Evolutionary conservation across 2,329 filamentous ascomycete genomes (phyloP).

Genomic region (Eurotiales sp.): DNA sequence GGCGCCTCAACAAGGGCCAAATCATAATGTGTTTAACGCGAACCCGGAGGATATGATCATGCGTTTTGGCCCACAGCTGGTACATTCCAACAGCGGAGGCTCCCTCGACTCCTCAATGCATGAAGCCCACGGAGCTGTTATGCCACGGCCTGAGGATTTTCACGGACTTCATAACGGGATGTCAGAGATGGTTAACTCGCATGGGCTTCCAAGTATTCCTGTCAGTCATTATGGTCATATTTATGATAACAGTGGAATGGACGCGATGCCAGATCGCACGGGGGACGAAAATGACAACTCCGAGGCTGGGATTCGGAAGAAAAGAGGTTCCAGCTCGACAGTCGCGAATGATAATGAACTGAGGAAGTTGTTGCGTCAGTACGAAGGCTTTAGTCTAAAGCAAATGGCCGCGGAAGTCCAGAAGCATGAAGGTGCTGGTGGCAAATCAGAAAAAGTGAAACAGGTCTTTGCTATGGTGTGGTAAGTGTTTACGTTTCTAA

Average conservation of each 20-base stretch:
- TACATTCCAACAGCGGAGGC: constrained; percentile 33
- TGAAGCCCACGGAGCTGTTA: constrained; percentile 32
- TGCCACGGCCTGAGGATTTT: constrained; percentile 38
- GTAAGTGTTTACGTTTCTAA: constrained; percentile 28
- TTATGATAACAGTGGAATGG: constrained; percentile 38
- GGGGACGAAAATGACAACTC: constrained; percentile 42
- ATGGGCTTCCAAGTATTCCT: constrained; percentile 28
- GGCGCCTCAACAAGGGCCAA: constrained; percentile 29
- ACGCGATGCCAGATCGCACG: constrained; percentile 38
- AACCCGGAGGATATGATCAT: constrained; percentile 46
- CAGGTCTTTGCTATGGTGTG: constrained; percentile 52
- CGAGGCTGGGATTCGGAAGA: constrained; percentile 41
- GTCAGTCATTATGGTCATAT: constrained; percentile 37
- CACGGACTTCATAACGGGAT: constrained; percentile 33
- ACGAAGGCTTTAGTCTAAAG: constrained; percentile 43
- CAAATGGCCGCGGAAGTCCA: constrained; percentile 48
- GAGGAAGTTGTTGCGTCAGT: constrained; percentile 45
- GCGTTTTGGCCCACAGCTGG: constrained; percentile 42
- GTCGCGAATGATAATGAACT: constrained; percentile 49
- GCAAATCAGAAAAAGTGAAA: constrained; percentile 50
- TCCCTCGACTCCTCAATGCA: constrained; percentile 36
- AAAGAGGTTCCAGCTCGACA: constrained; percentile 46
- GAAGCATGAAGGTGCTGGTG: constrained; percentile 47
- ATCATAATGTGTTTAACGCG: constrained; percentile 34
- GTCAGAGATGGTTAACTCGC: constrained; percentile 29